Conservation (phyloP, 2,329 filamentous ascomycete species). For the Aspergillus fischeri region DNA sequence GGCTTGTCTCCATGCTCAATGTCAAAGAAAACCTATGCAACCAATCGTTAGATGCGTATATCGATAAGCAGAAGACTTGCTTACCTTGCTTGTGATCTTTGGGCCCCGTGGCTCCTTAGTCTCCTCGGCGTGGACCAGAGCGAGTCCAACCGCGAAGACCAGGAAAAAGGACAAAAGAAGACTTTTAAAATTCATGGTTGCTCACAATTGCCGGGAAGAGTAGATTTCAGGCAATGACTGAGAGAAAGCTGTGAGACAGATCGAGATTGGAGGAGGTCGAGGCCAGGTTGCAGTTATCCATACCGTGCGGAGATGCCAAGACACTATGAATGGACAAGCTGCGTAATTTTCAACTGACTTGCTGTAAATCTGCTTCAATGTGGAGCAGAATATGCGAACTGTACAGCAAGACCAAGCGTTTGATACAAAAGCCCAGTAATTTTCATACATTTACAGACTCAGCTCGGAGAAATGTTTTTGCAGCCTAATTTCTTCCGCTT, state of each 20-base stretch:
- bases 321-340: background rate
- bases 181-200: slow-evolving; percentile 33
- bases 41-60: slow-evolving; percentile 9
- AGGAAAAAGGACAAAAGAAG: slow-evolving; percentile 64
- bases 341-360: slow-evolving; percentile 9
- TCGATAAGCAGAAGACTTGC: slow-evolving; percentile 1
- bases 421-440: background rate
- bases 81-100: slow-evolving; percentile 88
- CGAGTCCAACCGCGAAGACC: slow-evolving; percentile 67
- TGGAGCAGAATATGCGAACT: background rate
- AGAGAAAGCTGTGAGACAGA: slow-evolving; percentile 12
- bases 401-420: background rate
- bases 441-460: slow-evolving; percentile 5
- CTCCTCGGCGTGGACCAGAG: slow-evolving; percentile 67
- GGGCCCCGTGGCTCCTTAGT: slow-evolving; percentile 63
- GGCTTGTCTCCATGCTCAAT: slow-evolving; percentile 60
- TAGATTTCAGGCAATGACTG: slow-evolving; percentile 13
- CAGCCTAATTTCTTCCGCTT: slow-evolving; percentile 28
- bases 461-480: slow-evolving; percentile 32
- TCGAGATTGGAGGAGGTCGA: slow-evolving; percentile 10
- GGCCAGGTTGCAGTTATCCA: slow-evolving; percentile 35
- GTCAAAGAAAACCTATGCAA: slow-evolving; percentile 58
- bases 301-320: slow-evolving; percentile 20
- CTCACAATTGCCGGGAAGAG: slow-evolving; percentile 10
- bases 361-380: background rate